These are phyloP conservation scores for Adansonia grandidieri DNA, from an alignment of 441 rosid genomes.

Conservation along the genomic window DNA sequence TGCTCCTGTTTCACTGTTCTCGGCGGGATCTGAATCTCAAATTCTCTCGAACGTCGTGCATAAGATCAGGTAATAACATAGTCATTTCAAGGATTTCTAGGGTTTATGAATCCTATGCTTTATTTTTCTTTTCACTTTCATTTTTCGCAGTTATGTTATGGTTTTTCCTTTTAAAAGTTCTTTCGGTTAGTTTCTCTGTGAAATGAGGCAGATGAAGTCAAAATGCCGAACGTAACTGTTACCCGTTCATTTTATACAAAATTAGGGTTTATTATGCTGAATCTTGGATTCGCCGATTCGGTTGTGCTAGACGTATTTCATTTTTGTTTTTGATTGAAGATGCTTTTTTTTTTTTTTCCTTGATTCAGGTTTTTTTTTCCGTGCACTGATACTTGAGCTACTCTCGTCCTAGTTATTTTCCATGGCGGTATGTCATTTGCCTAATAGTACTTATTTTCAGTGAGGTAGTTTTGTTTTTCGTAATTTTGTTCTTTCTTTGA, in stretches of 20 bases:
- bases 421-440: constrained; percentile 48
- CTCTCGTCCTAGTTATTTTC: constrained; percentile 2
- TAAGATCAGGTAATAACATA: constrained; percentile 25
- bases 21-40: constrained; percentile 36
- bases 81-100: background rate
- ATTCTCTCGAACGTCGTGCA: constrained; percentile 7
- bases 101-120: background rate
- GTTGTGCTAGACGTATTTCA: background rate
- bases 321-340: constrained; percentile 1
- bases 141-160: background rate
- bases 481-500: background rate
- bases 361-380: constrained; percentile 36
- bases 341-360: background rate
- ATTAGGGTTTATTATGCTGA: constrained; percentile 7
- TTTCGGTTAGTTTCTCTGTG: background rate
- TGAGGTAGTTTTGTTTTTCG: constrained; percentile 1
- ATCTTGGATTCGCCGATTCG: background rate
- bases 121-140: background rate
- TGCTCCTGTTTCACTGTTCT: constrained; percentile 9
- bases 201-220: constrained; percentile 13
- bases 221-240: background rate
- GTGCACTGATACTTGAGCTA: constrained; percentile 19
- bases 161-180: background rate
- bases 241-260: background rate
- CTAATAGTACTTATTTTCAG: background rate